Percentiles rank a stretch among this genome's conserved stretches.
phyloP scores from a whole-genome alignment of 1,284 basidiomycete species.

The Cryptococcus sp. region DNA sequence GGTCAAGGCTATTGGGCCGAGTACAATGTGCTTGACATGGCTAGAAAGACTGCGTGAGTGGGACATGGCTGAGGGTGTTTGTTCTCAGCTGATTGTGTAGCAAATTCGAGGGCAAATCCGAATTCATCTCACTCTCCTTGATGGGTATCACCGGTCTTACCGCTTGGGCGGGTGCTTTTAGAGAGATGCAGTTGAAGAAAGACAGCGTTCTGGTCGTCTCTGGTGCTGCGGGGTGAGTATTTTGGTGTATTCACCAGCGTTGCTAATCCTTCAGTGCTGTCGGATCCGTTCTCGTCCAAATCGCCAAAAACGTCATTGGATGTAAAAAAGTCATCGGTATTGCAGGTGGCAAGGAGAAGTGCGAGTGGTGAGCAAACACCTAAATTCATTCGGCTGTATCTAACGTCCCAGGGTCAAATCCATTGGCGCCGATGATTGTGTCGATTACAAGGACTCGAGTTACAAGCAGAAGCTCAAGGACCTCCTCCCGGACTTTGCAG shows the following conservation, averaged over 20 bases:
- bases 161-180: conserved; percentile 41
- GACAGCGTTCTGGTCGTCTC: conserved; percentile 46
- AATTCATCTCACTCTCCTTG: conserved; percentile 23
- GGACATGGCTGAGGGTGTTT: no score
- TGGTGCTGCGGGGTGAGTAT: conserved; percentile 39
- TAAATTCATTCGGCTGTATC: background rate
- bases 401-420: conserved; percentile 29
- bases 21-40: conserved; percentile 24
- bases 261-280: conserved; percentile 22
- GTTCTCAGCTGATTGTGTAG: background rate
- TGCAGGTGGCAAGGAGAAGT: conserved; percentile 52
- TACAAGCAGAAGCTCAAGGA: conserved; percentile 32
- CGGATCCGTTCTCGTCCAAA: conserved; percentile 35
- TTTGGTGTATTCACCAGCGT: background rate
- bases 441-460: conserved; percentile 51
- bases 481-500: conserved; percentile 31
- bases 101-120: conserved; percentile 11
- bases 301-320: conserved; percentile 47
- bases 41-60: no score
- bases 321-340: conserved; percentile 51
- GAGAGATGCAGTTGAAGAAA: conserved; percentile 39
- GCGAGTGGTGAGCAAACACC: conserved; percentile 39
- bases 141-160: conserved; percentile 36
- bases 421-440: conserved; percentile 50
- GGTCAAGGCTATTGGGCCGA: conserved; percentile 30